Conservation (phyloP, 2,329 filamentous ascomycete species). For the Fusarium tjaetaba region DNA sequence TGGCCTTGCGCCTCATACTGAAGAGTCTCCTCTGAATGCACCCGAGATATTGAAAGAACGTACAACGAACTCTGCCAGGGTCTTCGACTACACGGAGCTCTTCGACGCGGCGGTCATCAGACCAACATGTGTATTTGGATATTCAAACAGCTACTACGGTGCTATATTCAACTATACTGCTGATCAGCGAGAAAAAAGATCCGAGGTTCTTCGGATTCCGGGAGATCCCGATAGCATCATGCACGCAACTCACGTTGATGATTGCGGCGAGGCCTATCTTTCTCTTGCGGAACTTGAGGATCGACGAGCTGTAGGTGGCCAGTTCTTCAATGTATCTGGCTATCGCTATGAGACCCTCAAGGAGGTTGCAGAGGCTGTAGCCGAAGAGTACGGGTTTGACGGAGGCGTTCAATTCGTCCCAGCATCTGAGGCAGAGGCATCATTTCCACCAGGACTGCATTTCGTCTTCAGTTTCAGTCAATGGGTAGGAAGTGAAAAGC, state of each 20-base stretch:
- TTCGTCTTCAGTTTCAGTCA: constrained; percentile 51
- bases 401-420: constrained; percentile 44
- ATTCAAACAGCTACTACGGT: constrained; percentile 57
- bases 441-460: constrained; percentile 33
- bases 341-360: constrained; percentile 55
- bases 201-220: constrained; percentile 46
- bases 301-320: constrained; percentile 47
- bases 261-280: constrained; percentile 60
- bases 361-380: constrained; percentile 52
- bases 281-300: constrained; percentile 52
- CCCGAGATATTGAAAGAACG: constrained; percentile 45
- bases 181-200: constrained; percentile 26
- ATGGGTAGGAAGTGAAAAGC: constrained; percentile 56
- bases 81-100: constrained; percentile 49
- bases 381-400: constrained; percentile 52
- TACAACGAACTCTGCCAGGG: constrained; percentile 42
- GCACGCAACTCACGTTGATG: constrained; percentile 60
- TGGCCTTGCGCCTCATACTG: constrained; percentile 53
- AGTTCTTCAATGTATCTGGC: constrained; percentile 59
- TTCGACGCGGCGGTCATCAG: constrained; percentile 57
- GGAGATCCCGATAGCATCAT: constrained; percentile 52
- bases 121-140: constrained; percentile 59
- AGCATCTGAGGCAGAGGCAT: constrained; percentile 18
- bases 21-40: constrained; percentile 52
- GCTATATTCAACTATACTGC: constrained; percentile 50